These are phyloP conservation scores for Pythium rishiriense DNA, from an alignment of 352 stramenopile species.

Conservation along the genomic window DNA sequence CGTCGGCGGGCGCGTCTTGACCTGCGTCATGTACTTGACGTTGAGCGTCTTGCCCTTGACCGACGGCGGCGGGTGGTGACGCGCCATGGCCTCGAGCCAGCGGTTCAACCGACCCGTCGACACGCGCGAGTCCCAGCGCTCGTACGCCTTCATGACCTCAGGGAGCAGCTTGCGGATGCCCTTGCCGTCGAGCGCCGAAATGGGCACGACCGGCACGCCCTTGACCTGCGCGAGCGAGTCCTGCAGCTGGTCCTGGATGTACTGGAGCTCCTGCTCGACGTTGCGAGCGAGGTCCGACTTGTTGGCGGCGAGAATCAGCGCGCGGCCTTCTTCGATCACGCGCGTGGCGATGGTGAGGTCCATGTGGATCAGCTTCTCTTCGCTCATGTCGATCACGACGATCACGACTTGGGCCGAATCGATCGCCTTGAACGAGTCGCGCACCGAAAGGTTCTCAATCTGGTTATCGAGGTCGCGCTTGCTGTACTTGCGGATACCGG, in stretches of 20 bases:
- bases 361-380: conserved; percentile 84
- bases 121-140: conserved; percentile 79
- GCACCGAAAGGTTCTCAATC: conserved; percentile 85
- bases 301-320: conserved; percentile 74
- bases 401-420: conserved; percentile 80
- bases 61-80: conserved; percentile 78
- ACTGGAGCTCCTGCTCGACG: conserved; percentile 60
- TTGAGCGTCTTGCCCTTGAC: conserved; percentile 85
- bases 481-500: conserved; percentile 80
- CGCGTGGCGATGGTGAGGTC: conserved; percentile 82
- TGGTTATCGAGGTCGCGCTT: conserved; percentile 83
- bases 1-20: conserved; percentile 79
- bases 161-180: conserved; percentile 80
- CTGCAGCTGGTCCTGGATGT: conserved; percentile 70
- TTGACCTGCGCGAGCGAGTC: conserved; percentile 76
- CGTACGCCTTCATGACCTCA: conserved; percentile 81
- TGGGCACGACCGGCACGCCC: conserved; percentile 75
- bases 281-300: conserved; percentile 65
- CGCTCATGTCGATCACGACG: conserved; percentile 82
- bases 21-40: conserved; percentile 87
- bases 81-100: conserved; percentile 83
- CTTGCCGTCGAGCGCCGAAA: conserved; percentile 73
- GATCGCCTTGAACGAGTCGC: conserved; percentile 78
- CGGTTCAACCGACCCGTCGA: conserved; percentile 77
- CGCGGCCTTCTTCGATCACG: conserved; percentile 79